Conservation (phyloP, 2,329 filamentous ascomycete species). For the Corniculantispora saksenae region DNA sequence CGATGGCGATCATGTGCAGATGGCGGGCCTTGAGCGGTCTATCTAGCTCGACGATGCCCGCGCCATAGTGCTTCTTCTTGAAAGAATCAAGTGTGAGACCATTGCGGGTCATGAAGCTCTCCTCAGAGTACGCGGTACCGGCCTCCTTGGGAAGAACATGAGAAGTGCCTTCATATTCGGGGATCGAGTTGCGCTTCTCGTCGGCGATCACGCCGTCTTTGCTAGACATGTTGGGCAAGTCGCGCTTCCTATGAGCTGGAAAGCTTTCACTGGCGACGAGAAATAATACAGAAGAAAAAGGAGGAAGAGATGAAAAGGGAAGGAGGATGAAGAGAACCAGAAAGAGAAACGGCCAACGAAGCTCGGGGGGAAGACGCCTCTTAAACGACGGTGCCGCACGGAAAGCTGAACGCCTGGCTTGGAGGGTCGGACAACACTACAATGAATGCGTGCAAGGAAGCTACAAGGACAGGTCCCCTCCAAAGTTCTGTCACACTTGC, state of each 20-base stretch:
- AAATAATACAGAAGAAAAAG: background rate
- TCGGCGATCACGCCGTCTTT: constrained; percentile 19
- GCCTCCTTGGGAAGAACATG: constrained; percentile 20
- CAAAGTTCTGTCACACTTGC: constrained; percentile 13
- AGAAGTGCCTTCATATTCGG: constrained; percentile 16
- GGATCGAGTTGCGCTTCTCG: constrained; percentile 23
- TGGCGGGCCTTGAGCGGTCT: constrained; percentile 57
- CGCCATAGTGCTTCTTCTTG: constrained; percentile 34
- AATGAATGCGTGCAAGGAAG: constrained; percentile 7
- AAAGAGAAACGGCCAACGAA: background rate
- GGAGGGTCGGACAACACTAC: constrained; percentile 16
- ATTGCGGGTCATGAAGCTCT: constrained; percentile 37
- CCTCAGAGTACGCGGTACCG: constrained; percentile 25
- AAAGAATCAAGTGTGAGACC: constrained; percentile 39
- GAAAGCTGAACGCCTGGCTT: constrained; percentile 11
- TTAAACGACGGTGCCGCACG: constrained; percentile 14
- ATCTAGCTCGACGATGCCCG: constrained; percentile 40
- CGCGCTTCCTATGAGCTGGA: background rate
- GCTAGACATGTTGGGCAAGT: constrained; percentile 14
- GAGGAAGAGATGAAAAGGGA: background rate
- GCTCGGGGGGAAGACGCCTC: constrained; percentile 10
- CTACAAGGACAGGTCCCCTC: background rate
- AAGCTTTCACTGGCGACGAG: background rate
- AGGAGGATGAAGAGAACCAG: constrained; percentile 2
- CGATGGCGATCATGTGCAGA: constrained; percentile 64